Evolutionary conservation across 2,329 filamentous ascomycete genomes (phyloP).

Genomic region (Ophiostoma angusticollis): DNA sequence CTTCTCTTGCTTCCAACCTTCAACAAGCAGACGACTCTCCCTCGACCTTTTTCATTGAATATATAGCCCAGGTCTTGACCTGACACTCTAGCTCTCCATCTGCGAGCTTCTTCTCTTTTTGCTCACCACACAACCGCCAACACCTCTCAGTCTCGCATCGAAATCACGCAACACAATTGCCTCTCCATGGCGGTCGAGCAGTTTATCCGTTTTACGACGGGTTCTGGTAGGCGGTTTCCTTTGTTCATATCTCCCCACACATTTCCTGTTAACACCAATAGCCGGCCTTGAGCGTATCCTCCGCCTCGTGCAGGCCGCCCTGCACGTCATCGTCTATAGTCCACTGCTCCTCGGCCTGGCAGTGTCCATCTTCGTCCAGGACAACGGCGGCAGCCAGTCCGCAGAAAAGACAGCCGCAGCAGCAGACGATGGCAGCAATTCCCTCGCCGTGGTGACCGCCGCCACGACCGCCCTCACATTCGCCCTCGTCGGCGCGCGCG

Average conservation of each 20-base stretch:
- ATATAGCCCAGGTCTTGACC: too few species aligned
- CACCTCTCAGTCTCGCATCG: neutral
- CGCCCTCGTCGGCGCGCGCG: slow-evolving; percentile 21
- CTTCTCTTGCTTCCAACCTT: too few species aligned
- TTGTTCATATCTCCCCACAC: neutral
- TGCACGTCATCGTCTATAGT: slow-evolving; percentile 35
- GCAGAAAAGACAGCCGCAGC: too few species aligned
- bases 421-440: neutral
- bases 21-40: too few species aligned
- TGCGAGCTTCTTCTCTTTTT: too few species aligned
- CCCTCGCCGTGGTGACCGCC: slow-evolving; percentile 16
- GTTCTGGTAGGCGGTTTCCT: slow-evolving; percentile 27
- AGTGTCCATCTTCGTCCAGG: neutral
- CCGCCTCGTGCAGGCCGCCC: slow-evolving; percentile 41
- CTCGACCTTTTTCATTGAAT: too few species aligned
- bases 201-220: slow-evolving; percentile 32
- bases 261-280: slow-evolving; percentile 15
- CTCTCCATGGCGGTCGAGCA: slow-evolving; percentile 20
- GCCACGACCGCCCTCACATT: too few species aligned
- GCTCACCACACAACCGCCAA: too few species aligned
- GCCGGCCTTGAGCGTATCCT: slow-evolving; percentile 49
- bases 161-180: too few species aligned
- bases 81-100: too few species aligned
- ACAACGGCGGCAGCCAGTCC: neutral
- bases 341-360: slow-evolving; percentile 27